These are phyloP conservation scores for Elaeis guineensis DNA, from an alignment of 176 grass and related monocot genomes.

Conservation along the genomic window DNA sequence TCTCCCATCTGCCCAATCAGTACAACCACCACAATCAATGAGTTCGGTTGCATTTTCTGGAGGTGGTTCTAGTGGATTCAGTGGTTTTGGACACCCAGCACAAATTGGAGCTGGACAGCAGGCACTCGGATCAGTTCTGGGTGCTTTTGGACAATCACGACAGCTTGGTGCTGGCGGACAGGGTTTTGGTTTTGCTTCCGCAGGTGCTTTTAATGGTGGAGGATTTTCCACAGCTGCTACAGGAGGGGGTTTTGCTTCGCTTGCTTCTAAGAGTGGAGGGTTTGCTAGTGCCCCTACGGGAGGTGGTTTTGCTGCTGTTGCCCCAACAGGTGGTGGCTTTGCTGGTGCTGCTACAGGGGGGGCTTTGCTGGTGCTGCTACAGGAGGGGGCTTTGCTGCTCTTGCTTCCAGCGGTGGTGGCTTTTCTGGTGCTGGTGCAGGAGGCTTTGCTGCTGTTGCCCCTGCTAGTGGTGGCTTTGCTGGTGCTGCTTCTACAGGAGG, in stretches of 20 bases:
- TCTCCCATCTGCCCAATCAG: constrained; percentile 65
- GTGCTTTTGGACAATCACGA: constrained; percentile 90
- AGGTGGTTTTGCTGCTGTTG: constrained; percentile 49
- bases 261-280: constrained; percentile 40
- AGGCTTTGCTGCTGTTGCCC: constrained; percentile 38
- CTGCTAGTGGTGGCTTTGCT: constrained; percentile 30
- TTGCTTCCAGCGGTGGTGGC: constrained; percentile 43
- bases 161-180: constrained; percentile 48
- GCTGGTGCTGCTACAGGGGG: constrained; percentile 2
- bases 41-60: constrained; percentile 56
- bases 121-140: constrained; percentile 79
- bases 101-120: constrained; percentile 44
- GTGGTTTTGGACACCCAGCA: constrained; percentile 75
- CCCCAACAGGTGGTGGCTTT: constrained; percentile 16
- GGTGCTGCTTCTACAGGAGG: constrained; percentile 7
- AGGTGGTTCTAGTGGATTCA: constrained; percentile 47
- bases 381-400: constrained; percentile 10
- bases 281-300: constrained; percentile 58
- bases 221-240: constrained; percentile 59
- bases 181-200: constrained; percentile 22
- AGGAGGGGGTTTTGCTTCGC: constrained; percentile 54
- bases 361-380: no score
- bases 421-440: constrained; percentile 57
- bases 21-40: constrained; percentile 46
- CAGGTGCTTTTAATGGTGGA: constrained; percentile 25